These are phyloP conservation scores for Colletotrichum brevisporum DNA, from an alignment of 2,329 filamentous ascomycete genomes.

Conservation along the genomic window DNA sequence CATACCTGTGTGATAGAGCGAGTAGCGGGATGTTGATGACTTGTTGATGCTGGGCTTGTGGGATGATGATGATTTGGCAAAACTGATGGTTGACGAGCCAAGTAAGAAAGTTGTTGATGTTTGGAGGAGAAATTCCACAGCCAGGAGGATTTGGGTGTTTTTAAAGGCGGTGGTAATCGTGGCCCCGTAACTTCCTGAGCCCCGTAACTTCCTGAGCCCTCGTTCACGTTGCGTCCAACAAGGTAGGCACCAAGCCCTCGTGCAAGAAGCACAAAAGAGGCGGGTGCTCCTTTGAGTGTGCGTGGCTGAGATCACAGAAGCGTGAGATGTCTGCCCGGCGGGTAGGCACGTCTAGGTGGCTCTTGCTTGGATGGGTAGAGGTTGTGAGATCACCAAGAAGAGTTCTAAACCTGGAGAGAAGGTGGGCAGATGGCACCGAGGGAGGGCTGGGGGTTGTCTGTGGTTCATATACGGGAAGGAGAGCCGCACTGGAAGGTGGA, in stretches of 20 bases:
- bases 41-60: slow-evolving; percentile 2
- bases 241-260: slow-evolving; percentile 10
- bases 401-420: slow-evolving; percentile 13
- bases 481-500: slow-evolving; percentile 16
- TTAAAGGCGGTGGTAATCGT: slow-evolving; percentile 15
- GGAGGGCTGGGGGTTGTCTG: slow-evolving; percentile 13
- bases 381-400: neutral
- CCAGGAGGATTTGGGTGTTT: slow-evolving; percentile 15
- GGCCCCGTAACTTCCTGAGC: slow-evolving; percentile 3
- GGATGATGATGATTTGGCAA: slow-evolving; percentile 5
- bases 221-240: neutral
- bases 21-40: neutral
- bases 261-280: slow-evolving; percentile 26
- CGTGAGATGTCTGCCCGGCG: slow-evolving; percentile 10
- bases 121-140: slow-evolving; percentile 3
- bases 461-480: slow-evolving; percentile 37
- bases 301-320: slow-evolving; percentile 22
- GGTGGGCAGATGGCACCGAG: neutral
- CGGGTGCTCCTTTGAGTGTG: slow-evolving; percentile 8
- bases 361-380: slow-evolving; percentile 6
- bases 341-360: neutral
- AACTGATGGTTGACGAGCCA: neutral
- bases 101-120: slow-evolving; percentile 19
- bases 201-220: too few species aligned
- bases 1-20: slow-evolving; percentile 17